Conservation (phyloP, 306 rosid genomes). For the Rubus parviflorus region DNA sequence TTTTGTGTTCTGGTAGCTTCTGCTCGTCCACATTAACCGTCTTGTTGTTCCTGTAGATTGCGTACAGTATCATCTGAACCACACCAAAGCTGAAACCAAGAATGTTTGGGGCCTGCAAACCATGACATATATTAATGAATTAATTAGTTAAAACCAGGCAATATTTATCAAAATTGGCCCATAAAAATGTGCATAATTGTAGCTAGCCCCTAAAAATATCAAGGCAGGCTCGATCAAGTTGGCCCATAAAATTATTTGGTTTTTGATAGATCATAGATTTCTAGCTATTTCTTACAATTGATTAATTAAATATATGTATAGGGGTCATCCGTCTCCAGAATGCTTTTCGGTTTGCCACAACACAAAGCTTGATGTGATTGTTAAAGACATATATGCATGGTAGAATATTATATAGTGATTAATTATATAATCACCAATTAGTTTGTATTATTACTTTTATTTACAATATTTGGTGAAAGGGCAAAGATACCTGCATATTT, state of each 20-base stretch:
- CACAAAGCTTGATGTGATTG: not conserved
- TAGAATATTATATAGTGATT: not conserved
- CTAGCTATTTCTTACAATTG: not conserved
- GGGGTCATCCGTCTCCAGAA: not conserved
- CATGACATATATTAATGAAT: not conserved
- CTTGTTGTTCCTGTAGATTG: conserved; percentile 50
- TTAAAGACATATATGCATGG: not conserved
- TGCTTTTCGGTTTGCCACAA: not conserved
- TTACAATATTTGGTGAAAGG: not conserved
- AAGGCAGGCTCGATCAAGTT: not conserved
- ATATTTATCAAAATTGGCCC: conserved; percentile 6
- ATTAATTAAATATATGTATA: not conserved
- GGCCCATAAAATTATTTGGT: not conserved
- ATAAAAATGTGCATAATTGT: not conserved
- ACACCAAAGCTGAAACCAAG: conserved; percentile 73
- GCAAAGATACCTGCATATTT: not conserved
- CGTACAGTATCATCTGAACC: conserved; percentile 70
- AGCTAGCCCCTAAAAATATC: not conserved
- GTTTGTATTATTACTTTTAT: not conserved
- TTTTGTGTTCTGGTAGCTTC: conserved; percentile 60
- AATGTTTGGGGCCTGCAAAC: conserved; percentile 78
- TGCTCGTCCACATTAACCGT: conserved; percentile 29
- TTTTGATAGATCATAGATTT: not conserved
- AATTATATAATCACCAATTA: not conserved
- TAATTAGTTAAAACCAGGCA: not conserved